Evolutionary conservation across 2,329 filamentous ascomycete species (phyloP).

Genomic region (Graphilbum fragrans): DNA sequence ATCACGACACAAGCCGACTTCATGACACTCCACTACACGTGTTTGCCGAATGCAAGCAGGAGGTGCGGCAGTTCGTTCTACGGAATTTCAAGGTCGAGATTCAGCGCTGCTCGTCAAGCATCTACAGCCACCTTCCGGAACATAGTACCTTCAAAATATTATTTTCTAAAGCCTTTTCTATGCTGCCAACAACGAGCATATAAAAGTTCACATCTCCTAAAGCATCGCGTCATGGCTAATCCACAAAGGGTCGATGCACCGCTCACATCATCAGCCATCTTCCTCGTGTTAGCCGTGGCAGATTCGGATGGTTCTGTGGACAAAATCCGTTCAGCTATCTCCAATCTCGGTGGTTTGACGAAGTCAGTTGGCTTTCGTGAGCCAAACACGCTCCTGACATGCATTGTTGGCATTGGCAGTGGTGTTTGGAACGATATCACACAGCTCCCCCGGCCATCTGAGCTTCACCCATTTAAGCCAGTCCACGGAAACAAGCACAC

Average conservation of each 20-base stretch:
- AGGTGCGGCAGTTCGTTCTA: too few species aligned
- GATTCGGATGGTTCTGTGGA: conserved; percentile 20
- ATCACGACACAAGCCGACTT: too few species aligned
- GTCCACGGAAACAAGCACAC: conserved; percentile 35
- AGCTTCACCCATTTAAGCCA: conserved; percentile 37
- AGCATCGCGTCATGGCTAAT: conserved; percentile 12
- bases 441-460: conserved; percentile 28
- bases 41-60: too few species aligned
- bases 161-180: too few species aligned
- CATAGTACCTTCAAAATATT: too few species aligned
- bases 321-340: conserved; percentile 30
- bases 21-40: too few species aligned
- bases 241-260: conserved; percentile 36
- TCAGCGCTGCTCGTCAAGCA: too few species aligned
- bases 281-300: conserved; percentile 34
- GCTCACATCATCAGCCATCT: conserved; percentile 39
- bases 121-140: too few species aligned
- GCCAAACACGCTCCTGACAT: conserved; percentile 30
- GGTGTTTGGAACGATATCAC: conserved; percentile 36
- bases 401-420: conserved; percentile 42
- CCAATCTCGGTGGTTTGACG: conserved; percentile 28
- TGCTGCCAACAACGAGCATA: too few species aligned
- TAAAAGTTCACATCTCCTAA: neutral
- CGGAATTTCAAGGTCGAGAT: too few species aligned
- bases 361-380: conserved; percentile 44